Percentiles rank a stretch among this genome's conserved stretches.
These are phyloP conservation scores for Chloropicon primus DNA, from an alignment of 139 green algal genomes.

Conservation along the genomic window DNA sequence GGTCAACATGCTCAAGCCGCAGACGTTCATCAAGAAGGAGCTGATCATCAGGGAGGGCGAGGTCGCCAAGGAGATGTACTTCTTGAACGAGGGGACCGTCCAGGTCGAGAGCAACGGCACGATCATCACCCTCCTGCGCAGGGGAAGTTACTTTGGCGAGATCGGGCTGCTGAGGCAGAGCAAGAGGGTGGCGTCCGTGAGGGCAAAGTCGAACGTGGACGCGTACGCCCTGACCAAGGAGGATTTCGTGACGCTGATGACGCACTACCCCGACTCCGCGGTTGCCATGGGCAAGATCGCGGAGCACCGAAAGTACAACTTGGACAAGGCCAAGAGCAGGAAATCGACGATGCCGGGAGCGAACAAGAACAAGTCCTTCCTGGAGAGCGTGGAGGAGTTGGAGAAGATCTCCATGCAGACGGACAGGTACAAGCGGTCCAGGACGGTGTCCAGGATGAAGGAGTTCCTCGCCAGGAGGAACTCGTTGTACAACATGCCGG, in stretches of 20 bases:
- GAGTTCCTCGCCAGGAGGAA: background rate
- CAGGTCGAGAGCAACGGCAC: slow-evolving; percentile 3
- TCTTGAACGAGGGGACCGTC: slow-evolving; percentile 16
- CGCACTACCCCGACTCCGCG: background rate
- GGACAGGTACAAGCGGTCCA: background rate
- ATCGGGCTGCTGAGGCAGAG: slow-evolving; percentile 15
- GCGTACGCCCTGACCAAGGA: slow-evolving; percentile 23
- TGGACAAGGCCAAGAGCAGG: background rate
- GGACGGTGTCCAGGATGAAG: background rate
- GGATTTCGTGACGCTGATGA: background rate
- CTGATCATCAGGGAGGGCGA: slow-evolving; percentile 15
- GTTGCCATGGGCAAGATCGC: background rate
- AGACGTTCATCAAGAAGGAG: slow-evolving; percentile 17
- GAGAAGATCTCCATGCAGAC: background rate
- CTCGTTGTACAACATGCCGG: background rate
- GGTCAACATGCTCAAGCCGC: slow-evolving; percentile 14
- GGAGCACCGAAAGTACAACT: background rate
- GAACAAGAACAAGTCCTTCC: background rate
- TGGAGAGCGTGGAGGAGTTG: background rate
- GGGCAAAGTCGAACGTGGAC: slow-evolving; percentile 14
- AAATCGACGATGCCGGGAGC: background rate
- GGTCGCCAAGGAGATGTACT: slow-evolving; percentile 24
- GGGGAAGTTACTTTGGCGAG: slow-evolving; percentile 26
- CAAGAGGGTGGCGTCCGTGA: slow-evolving; percentile 14
- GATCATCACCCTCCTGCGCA: slow-evolving; percentile 14